A percentile compares a stretch with the other conserved stretches of the same genome.
Evolutionary conservation across 2,329 filamentous ascomycete genomes (phyloP).

Genomic region (Fusarium verticillioides): DNA sequence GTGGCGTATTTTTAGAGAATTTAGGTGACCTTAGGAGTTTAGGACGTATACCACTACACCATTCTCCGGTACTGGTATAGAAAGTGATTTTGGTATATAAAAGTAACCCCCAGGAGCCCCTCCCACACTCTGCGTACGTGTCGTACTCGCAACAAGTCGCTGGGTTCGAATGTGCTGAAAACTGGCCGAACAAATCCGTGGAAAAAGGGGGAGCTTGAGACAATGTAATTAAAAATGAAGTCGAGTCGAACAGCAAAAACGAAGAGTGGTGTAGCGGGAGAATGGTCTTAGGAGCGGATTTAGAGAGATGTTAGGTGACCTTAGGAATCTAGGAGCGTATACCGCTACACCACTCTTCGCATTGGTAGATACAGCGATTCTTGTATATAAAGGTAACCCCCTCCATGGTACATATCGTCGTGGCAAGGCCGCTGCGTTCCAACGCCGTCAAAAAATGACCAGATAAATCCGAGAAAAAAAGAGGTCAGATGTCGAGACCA

Average conservation of each 20-base stretch:
- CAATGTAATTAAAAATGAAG: neutral
- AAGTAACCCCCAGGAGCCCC: neutral
- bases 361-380: no score
- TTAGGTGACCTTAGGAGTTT: neutral
- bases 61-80: neutral
- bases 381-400: neutral
- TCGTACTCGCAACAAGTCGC: neutral
- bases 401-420: neutral
- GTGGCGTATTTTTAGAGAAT: neutral
- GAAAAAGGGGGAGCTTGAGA: neutral
- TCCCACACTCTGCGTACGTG: neutral
- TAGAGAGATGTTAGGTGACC: neutral
- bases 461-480: neutral
- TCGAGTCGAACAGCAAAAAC: neutral
- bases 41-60: slow-evolving; percentile 4
- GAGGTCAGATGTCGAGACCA: neutral
- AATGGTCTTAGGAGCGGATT: neutral
- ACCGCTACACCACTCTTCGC: slow-evolving; percentile 10
- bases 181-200: neutral
- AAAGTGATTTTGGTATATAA: neutral
- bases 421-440: neutral
- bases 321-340: neutral
- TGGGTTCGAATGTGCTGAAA: neutral
- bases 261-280: neutral
- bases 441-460: neutral